These are phyloP conservation scores for Pseudocercospora cruenta DNA, from an alignment of 2,329 filamentous ascomycete species.

Conservation along the genomic window DNA sequence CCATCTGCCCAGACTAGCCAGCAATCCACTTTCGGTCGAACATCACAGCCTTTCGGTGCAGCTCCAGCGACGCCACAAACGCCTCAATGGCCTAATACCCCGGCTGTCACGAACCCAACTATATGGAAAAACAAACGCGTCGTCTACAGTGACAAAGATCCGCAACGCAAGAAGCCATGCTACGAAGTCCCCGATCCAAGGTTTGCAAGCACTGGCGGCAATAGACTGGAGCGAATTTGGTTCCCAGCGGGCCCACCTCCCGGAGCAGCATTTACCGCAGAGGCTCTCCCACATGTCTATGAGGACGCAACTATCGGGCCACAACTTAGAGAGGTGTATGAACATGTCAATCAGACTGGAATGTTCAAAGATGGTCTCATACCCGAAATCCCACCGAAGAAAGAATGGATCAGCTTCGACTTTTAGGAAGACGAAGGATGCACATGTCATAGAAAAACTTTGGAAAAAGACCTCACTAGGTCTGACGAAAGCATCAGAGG, in stretches of 20 bases:
- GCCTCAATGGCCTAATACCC: neutral
- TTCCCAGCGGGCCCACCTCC: slow-evolving; percentile 60
- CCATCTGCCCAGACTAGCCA: slow-evolving; percentile 6
- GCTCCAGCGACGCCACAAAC: neutral
- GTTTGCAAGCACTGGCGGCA: neutral
- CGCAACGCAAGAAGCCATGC: slow-evolving; percentile 6
- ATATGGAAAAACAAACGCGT: slow-evolving; percentile 13
- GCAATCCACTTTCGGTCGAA: neutral
- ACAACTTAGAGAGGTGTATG: slow-evolving; percentile 63
- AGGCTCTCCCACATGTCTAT: slow-evolving; percentile 61
- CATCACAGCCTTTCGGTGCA: neutral
- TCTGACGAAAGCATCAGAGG: neutral
- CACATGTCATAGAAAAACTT: neutral
- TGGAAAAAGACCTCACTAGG: neutral
- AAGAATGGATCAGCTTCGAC: slow-evolving; percentile 65
- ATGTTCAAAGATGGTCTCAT: slow-evolving; percentile 64
- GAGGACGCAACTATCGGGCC: slow-evolving; percentile 57
- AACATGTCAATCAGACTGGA: slow-evolving; percentile 65
- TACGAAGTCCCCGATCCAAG: slow-evolving; percentile 9
- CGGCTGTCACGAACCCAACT: neutral
- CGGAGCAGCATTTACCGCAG: slow-evolving; percentile 46
- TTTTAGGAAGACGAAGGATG: slow-evolving; percentile 16
- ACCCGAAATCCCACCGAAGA: slow-evolving; percentile 76
- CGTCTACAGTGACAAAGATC: slow-evolving; percentile 7
- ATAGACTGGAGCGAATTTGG: slow-evolving; percentile 17